Base-by-base conservation (phyloP, 768 basidiomycete species). In the Termitomyces sp. region DNA sequence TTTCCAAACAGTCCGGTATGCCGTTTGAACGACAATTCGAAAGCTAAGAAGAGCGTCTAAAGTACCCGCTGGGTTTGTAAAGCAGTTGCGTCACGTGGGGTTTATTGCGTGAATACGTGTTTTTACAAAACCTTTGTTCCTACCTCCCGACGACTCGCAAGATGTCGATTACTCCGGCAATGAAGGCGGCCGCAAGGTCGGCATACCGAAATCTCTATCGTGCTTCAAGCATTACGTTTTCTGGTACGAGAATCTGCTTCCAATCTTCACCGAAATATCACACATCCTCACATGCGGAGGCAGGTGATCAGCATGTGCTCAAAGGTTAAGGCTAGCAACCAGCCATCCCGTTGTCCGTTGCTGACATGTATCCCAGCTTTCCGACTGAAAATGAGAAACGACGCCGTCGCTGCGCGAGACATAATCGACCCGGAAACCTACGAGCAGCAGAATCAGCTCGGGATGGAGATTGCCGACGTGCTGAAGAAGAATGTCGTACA, bases 401-500 rank as follows among this genome's bases (percentile, higher is more conserved):
- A 89, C 55, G 79, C 82, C 27, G 23, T 79, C 23, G 73, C 73
- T 16, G 71, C 71, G 28, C 70, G 68, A 8, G 61, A 73, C 32
- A 68, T 76, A 45, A 67, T 78, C 3, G 80, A 86, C 59, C 68
- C 79, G 5, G 68, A 69, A 35, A 68, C 71, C 12, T 83, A 85
- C 50, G 73, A 81, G 62, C 76, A 80, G 53, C 80, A 81, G 56
- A 78, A 81, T 6, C 75, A 77, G 52, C 72, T 88, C 5, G 82
- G 85, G 42, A 77, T 74, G 50, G 92, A 97, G 42, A 76, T 94
- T 43, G 90, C 94, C 4, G 66, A 74, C 23, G 82, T 91, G 35
- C 67, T 98, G 57, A 77, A 88, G 59, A 82, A 74, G 68, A 98
- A 98, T 68, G 77, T 98, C 43, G 94, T 93, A 0, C 95, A 98